These are phyloP conservation scores for Starmerella khaoyaiensis DNA, from an alignment of 805 yeast species.

Conservation along the genomic window DNA sequence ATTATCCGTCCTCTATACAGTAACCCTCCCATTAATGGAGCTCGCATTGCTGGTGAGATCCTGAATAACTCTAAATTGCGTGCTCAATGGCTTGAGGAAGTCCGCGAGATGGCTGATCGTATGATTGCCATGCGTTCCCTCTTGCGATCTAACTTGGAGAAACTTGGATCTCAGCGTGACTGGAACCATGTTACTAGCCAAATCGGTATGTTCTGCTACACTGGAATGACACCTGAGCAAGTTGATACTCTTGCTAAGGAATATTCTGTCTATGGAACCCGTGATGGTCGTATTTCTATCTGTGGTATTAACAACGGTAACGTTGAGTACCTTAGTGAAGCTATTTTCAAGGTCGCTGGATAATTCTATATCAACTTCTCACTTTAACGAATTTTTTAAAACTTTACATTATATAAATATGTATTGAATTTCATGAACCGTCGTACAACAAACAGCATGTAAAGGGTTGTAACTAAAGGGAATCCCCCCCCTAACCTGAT, in stretches of 20 bases:
- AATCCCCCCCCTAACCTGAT: too few relatives aligned
- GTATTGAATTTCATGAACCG: too few relatives aligned
- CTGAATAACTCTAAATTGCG: constrained; percentile 48
- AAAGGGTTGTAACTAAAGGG: too few relatives aligned
- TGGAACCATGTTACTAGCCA: constrained; percentile 85
- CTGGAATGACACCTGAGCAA: constrained; percentile 64
- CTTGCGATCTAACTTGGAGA: constrained; percentile 49
- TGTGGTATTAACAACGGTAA: constrained; percentile 81
- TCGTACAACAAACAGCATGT: too few relatives aligned
- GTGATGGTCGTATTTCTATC: constrained; percentile 81
- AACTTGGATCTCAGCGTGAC: constrained; percentile 41
- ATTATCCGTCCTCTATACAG: constrained; percentile 79
- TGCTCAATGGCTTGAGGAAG: constrained; percentile 69
- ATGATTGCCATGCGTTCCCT: constrained; percentile 57
- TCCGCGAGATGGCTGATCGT: constrained; percentile 64
- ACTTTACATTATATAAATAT: too few relatives aligned
- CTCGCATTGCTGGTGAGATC: constrained; percentile 72
- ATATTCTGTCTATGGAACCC: constrained; percentile 70
- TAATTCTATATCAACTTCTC: too few relatives aligned
- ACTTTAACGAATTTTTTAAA: too few relatives aligned
- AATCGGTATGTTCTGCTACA: constrained; percentile 93
- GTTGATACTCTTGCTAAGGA: constrained; percentile 55
- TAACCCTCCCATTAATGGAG: constrained; percentile 91
- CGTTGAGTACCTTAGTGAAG: constrained; percentile 62
- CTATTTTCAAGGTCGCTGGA: constrained; percentile 56